A percentile compares a stretch with the other conserved stretches of the same genome.
phyloP scores from a whole-genome alignment of 345 rosid genomes.

The Syzygium aromaticum region DNA sequence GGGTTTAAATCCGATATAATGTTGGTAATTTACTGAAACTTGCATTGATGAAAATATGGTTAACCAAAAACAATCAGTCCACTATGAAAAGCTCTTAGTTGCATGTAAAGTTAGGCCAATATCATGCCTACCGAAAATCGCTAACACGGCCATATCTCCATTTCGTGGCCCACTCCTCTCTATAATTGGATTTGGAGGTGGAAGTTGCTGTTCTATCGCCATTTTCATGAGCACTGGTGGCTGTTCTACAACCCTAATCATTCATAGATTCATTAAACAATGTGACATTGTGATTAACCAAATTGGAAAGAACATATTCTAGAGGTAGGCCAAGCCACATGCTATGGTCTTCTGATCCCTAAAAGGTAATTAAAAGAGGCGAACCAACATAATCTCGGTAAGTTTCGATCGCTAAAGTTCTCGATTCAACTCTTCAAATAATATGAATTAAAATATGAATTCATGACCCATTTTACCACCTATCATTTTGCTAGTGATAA shows the following conservation, averaged over 20 bases:
- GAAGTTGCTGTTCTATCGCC: background rate
- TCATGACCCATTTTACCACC: background rate
- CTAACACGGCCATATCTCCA: background rate
- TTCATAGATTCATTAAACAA: background rate
- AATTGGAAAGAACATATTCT: background rate
- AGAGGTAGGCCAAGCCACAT: background rate
- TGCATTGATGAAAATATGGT: background rate
- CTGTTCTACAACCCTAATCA: background rate
- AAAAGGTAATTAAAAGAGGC: background rate
- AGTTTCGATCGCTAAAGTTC: background rate
- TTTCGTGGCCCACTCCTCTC: background rate
- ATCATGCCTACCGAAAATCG: background rate
- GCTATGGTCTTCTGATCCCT: background rate
- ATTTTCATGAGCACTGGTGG: background rate
- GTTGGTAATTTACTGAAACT: background rate
- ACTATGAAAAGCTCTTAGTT: background rate
- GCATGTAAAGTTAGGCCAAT: background rate
- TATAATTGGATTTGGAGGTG: background rate
- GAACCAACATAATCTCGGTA: background rate
- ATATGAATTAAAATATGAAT: background rate
- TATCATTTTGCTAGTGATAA: background rate
- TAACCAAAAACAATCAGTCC: background rate
- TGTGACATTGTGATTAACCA: background rate
- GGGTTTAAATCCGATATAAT: too few species aligned
- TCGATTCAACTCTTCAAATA: background rate